phyloP scores from a whole-genome alignment of 768 basidiomycete genomes.

The Tylopilus vinaceipallidus region DNA sequence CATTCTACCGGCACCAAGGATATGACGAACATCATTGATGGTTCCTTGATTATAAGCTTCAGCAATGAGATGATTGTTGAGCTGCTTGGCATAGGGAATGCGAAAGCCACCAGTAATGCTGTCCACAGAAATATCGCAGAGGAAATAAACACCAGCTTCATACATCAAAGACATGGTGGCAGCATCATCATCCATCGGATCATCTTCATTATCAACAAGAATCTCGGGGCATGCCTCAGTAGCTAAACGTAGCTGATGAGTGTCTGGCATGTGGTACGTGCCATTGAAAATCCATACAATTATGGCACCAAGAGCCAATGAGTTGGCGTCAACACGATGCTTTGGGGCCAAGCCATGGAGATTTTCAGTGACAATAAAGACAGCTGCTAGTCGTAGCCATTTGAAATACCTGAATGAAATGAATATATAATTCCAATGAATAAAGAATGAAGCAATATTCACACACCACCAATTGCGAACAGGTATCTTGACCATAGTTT shows the following conservation, averaged over 20 bases:
- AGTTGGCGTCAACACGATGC: neutral
- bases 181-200: neutral
- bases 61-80: neutral
- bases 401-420: conserved; percentile 8
- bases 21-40: neutral
- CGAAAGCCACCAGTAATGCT: neutral
- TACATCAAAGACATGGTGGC: neutral
- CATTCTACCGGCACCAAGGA: neutral
- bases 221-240: neutral
- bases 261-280: neutral
- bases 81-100: neutral
- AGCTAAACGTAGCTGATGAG: neutral
- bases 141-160: conserved; percentile 2
- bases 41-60: neutral
- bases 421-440: neutral
- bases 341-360: neutral
- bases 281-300: conserved; percentile 7
- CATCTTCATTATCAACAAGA: neutral
- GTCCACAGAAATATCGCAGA: neutral
- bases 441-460: neutral
- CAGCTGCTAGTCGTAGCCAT: neutral
- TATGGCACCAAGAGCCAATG: conserved; percentile 3
- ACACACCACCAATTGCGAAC: conserved; percentile 1
- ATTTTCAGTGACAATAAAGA: neutral
- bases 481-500: neutral